Conservation (phyloP, 768 basidiomycete species). For the Psilocybe cubensis region DNA sequence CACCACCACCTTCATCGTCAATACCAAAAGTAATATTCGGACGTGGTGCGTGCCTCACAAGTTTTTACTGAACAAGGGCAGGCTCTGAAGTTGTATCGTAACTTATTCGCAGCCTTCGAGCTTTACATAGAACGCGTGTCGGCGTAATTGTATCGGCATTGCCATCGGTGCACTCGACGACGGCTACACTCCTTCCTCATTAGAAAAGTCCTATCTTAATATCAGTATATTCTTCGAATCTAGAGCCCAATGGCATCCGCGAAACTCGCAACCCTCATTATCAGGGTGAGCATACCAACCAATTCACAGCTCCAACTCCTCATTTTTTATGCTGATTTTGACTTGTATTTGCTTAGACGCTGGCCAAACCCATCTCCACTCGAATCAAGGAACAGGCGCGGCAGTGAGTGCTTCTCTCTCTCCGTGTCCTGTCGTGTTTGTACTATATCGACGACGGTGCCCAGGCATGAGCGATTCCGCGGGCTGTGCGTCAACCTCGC, state of each 20-base stretch:
- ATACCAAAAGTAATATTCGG: too few species aligned
- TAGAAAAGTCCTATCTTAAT: too few species aligned
- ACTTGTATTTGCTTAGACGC: neutral
- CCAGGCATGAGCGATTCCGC: conserved; percentile 72
- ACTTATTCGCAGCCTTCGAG: too few species aligned
- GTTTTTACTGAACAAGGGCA: too few species aligned
- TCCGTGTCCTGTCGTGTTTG: neutral
- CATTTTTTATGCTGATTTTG: neutral
- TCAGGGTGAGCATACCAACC: conserved; percentile 1
- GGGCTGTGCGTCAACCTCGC: conserved; percentile 72
- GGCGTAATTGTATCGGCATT: too few species aligned
- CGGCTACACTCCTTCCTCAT: too few species aligned
- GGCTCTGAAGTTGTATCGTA: too few species aligned
- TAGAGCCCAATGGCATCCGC: conserved; percentile 6
- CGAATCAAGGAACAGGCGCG: conserved; percentile 5
- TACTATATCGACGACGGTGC: neutral
- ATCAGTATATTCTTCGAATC: too few species aligned
- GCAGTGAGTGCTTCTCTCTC: neutral
- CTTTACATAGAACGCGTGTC: too few species aligned
- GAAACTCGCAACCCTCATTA: neutral
- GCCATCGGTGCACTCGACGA: too few species aligned
- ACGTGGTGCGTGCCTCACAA: too few species aligned
- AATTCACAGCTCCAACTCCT: neutral
- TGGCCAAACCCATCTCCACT: neutral
- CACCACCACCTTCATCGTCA: too few species aligned